A percentile compares a stretch with the other conserved stretches of the same genome.
Conservation (phyloP, 2,329 filamentous ascomycete species). For the Exophiala aquamarina region DNA sequence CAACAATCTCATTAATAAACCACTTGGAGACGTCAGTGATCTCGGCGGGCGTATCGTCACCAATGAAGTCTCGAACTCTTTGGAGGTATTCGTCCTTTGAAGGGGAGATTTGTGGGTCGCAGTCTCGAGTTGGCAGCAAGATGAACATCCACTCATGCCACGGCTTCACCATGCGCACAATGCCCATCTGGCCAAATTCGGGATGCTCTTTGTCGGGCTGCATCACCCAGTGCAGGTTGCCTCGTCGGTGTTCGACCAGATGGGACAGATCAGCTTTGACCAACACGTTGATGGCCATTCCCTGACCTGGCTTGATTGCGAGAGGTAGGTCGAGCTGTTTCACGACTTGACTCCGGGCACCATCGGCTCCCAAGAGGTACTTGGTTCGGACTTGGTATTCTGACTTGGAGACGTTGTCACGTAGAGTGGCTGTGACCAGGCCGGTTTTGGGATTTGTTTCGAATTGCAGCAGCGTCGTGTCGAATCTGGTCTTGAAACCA, state of each 20-base stretch:
- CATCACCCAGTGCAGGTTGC: slow-evolving; percentile 62
- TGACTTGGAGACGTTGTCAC: slow-evolving; percentile 37
- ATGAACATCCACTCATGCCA: slow-evolving; percentile 65
- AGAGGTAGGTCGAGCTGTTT: slow-evolving; percentile 49
- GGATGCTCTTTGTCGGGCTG: slow-evolving; percentile 54
- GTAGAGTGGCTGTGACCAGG: slow-evolving; percentile 34
- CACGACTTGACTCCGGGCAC: slow-evolving; percentile 47
- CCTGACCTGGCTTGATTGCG: slow-evolving; percentile 44
- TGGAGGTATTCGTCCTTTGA: slow-evolving; percentile 34
- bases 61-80: slow-evolving; percentile 47
- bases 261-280: slow-evolving; percentile 52
- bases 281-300: slow-evolving; percentile 51
- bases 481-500: slow-evolving; percentile 41
- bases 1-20: slow-evolving; percentile 61
- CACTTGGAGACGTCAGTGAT: slow-evolving; percentile 56
- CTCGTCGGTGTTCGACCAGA: slow-evolving; percentile 49
- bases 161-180: slow-evolving; percentile 61
- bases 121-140: slow-evolving; percentile 44
- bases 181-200: slow-evolving; percentile 49
- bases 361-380: slow-evolving; percentile 62
- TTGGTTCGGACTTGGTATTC: slow-evolving; percentile 51
- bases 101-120: slow-evolving; percentile 37
- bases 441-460: slow-evolving; percentile 28
- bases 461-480: slow-evolving; percentile 35
- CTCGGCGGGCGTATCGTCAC: slow-evolving; percentile 53